These are phyloP conservation scores for Petasospora rhodanensis DNA, from an alignment of 1,139 yeast species.

Conservation along the genomic window DNA sequence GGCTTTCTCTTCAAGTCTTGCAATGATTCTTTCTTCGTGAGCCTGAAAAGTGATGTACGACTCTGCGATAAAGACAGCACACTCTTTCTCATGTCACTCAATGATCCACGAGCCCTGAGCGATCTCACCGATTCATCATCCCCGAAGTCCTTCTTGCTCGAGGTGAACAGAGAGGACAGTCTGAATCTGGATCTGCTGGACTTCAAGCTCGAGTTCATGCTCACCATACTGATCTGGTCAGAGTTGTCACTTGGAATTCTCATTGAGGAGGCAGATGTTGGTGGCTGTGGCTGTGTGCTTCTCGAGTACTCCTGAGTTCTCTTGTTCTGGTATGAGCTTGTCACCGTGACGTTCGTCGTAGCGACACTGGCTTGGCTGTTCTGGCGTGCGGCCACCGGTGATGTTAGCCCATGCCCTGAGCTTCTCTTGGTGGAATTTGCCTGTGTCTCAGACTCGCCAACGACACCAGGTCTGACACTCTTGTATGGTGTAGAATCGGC, in stretches of 20 bases:
- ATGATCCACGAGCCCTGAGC: slow-evolving; percentile 20
- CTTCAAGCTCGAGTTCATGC: slow-evolving; percentile 18
- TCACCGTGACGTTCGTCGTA: slow-evolving; percentile 4
- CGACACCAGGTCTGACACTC: slow-evolving; percentile 21
- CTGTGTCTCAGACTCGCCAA: slow-evolving; percentile 14
- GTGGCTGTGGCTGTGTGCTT: slow-evolving; percentile 6
- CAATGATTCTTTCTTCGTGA: slow-evolving; percentile 22
- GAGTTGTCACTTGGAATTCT: slow-evolving; percentile 9
- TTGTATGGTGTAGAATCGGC: slow-evolving; percentile 22
- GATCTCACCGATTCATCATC: slow-evolving; percentile 25
- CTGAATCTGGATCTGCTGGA: slow-evolving; percentile 24
- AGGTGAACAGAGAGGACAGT: slow-evolving; percentile 22
- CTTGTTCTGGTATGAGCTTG: slow-evolving; percentile 11
- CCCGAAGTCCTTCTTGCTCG: slow-evolving; percentile 15
- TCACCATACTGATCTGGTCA: slow-evolving; percentile 19
- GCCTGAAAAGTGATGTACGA: slow-evolving; percentile 17
- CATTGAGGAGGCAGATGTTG: slow-evolving; percentile 10
- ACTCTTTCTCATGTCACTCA: slow-evolving; percentile 25
- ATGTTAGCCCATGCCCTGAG: background rate
- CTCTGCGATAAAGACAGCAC: slow-evolving; percentile 22
- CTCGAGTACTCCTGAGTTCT: slow-evolving; percentile 12
- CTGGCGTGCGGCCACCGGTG: slow-evolving; percentile 7
- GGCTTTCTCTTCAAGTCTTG: slow-evolving; percentile 19
- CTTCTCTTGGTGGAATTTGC: no score
- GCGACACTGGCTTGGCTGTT: slow-evolving; percentile 8